Evolutionary conservation across 345 rosid species (phyloP).

Genomic region (Gossypium herbaceum): DNA sequence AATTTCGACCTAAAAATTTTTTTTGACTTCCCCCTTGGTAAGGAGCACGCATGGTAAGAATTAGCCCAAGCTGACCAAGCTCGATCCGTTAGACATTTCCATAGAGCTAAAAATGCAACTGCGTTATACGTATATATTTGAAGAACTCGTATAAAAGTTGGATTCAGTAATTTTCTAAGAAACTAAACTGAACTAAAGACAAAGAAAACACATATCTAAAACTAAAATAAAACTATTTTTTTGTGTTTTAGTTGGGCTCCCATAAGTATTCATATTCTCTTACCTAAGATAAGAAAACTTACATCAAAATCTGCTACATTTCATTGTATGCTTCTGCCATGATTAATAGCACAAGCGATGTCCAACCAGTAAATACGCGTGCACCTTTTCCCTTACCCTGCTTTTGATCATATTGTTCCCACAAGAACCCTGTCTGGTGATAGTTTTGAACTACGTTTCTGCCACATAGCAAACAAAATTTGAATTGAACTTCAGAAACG

Average conservation of each 20-base stretch:
- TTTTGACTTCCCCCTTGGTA: not conserved
- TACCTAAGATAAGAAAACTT: not conserved
- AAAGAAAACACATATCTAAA: not conserved
- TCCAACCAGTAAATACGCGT: conserved; percentile 83
- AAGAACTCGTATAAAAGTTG: not conserved
- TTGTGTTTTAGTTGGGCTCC: too few relatives aligned
- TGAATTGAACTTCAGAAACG: not conserved
- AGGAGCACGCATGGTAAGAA: not conserved
- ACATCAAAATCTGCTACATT: conserved; percentile 4
- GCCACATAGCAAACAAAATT: conserved; percentile 27
- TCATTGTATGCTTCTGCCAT: conserved; percentile 63
- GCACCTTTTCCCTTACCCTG: conserved; percentile 73
- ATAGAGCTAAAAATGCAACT: not conserved
- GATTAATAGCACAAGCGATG: conserved; percentile 63
- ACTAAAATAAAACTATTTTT: not conserved
- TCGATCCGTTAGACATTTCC: not conserved
- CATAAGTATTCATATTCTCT: too few relatives aligned
- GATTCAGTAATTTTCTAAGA: not conserved
- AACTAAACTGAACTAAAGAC: not conserved
- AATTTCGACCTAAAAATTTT: fast-evolving
- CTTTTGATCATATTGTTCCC: conserved; percentile 91
- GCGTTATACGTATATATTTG: not conserved
- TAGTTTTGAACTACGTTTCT: conserved; percentile 77
- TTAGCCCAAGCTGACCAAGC: not conserved
- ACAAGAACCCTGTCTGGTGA: conserved; percentile 65